These are phyloP conservation scores for Beverwykella pulmonaria DNA, from an alignment of 495 filamentous ascomycete species.

Conservation along the genomic window DNA sequence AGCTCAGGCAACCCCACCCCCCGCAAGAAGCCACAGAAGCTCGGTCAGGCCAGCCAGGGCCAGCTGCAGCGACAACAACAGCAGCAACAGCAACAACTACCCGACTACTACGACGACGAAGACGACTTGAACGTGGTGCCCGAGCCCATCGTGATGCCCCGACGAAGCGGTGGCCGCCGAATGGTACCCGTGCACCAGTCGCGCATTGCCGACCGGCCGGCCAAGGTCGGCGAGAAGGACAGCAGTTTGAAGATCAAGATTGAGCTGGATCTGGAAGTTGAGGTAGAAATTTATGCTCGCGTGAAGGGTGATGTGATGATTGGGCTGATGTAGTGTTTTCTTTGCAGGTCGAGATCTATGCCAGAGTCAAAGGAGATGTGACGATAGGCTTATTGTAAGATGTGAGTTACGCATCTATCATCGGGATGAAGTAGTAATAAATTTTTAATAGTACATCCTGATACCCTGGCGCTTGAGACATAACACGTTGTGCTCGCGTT, in stretches of 20 bases:
- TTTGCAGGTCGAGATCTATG: conserved; percentile 22
- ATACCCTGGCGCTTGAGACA: conserved; percentile 1
- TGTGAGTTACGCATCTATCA: conserved; percentile 16
- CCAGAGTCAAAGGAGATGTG: conserved; percentile 36
- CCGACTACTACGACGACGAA: conserved; percentile 24
- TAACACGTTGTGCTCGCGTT: conserved; percentile 1
- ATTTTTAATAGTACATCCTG: conserved; percentile 4
- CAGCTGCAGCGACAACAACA: conserved; percentile 1
- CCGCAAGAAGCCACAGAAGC: conserved; percentile 18
- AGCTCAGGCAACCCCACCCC: background rate
- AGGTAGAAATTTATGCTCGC: conserved; percentile 37
- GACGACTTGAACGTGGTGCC: conserved; percentile 13
- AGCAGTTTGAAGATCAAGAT: conserved; percentile 43
- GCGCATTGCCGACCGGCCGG: conserved; percentile 38
- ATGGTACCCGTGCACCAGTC: conserved; percentile 42
- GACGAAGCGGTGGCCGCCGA: conserved; percentile 10
- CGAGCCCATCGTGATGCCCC: conserved; percentile 1
- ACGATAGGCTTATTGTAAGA: conserved; percentile 38
- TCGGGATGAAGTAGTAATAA: conserved; percentile 18
- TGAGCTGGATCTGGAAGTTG: conserved; percentile 40
- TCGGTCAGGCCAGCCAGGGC: background rate
- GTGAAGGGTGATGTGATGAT: conserved; percentile 39
- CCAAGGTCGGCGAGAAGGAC: conserved; percentile 34
- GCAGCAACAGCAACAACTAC: conserved; percentile 22
- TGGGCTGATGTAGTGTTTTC: conserved; percentile 32